Evolutionary conservation across 139 green algal species (phyloP).

Genomic region (Chlamydomonas schloesseri): DNA sequence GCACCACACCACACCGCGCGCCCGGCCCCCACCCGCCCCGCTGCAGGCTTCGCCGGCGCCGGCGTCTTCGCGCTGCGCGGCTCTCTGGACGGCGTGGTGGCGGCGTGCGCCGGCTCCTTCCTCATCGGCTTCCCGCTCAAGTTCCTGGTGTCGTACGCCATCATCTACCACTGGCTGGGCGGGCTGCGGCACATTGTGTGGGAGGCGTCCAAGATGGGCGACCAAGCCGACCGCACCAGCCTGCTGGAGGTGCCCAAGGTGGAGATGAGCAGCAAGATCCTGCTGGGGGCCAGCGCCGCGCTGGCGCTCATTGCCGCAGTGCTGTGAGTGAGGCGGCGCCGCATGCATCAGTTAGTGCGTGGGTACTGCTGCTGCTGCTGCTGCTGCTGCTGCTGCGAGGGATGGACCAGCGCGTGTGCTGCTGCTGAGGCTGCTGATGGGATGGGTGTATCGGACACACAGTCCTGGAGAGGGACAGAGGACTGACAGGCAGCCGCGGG

Average conservation of each 20-base stretch:
- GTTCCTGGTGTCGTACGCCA: slow-evolving; percentile 78
- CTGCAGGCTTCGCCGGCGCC: slow-evolving; percentile 71
- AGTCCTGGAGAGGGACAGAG: too few relatives aligned
- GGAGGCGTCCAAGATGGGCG: slow-evolving; percentile 84
- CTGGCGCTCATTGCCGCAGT: slow-evolving; percentile 54
- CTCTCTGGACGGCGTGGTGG: slow-evolving; percentile 74
- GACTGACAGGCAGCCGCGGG: too few relatives aligned
- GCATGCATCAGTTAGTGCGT: too few relatives aligned
- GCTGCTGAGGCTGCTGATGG: too few relatives aligned
- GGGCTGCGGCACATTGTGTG: slow-evolving; percentile 88
- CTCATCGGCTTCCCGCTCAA: slow-evolving; percentile 37
- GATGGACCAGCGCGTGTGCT: too few relatives aligned
- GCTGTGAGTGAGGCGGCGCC: not conserved
- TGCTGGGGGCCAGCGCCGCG: slow-evolving; percentile 65
- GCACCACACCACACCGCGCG: too few relatives aligned
- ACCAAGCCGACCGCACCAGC: slow-evolving; percentile 75
- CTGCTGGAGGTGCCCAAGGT: slow-evolving; percentile 79
- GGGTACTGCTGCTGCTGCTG: too few relatives aligned
- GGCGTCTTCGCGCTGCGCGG: slow-evolving; percentile 79
- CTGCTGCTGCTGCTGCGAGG: too few relatives aligned
- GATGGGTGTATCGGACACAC: too few relatives aligned
- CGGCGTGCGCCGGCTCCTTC: slow-evolving; percentile 55
- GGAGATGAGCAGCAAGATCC: slow-evolving; percentile 64
- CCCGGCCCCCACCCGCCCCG: not conserved
- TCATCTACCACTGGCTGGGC: slow-evolving; percentile 94